phyloP scores from a whole-genome alignment of 768 basidiomycete genomes.

The Tylopilus sp. region DNA sequence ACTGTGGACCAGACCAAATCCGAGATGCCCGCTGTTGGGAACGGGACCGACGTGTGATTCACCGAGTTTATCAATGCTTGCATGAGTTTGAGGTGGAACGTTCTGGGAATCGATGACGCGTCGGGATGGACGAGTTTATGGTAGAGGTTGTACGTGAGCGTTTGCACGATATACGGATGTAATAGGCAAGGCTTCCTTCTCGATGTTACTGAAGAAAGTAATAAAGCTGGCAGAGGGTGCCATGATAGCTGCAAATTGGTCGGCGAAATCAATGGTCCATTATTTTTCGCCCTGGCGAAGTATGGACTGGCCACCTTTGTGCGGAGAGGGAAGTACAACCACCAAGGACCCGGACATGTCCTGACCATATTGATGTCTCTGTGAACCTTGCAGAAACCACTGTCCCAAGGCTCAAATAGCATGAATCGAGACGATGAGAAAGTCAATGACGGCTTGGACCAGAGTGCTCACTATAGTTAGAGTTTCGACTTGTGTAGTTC shows the following conservation, averaged over 20 bases:
- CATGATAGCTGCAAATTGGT: not conserved
- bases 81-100: no score
- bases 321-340: conserved; percentile 40
- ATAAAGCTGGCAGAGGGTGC: conserved; percentile 31
- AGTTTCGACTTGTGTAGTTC: no score
- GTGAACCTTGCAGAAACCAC: conserved; percentile 10
- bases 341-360: conserved; percentile 53
- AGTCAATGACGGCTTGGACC: no score
- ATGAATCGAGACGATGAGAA: no score
- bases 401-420: not conserved
- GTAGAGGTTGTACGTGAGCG: conserved; percentile 42
- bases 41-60: conserved; percentile 1
- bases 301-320: no score
- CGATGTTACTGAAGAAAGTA: conserved; percentile 43
- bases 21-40: conserved; percentile 4
- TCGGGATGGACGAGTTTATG: not conserved
- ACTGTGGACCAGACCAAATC: conserved; percentile 14
- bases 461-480: no score
- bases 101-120: not conserved
- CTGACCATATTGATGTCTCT: conserved; percentile 34
- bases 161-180: conserved; percentile 41
- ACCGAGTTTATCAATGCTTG: not conserved
- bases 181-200: conserved; percentile 44
- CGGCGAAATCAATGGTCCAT: no score
- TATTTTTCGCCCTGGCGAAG: no score